These are phyloP conservation scores for Licmophora abbreviata DNA, from an alignment of 108 stramenopile species.

Conservation along the genomic window DNA sequence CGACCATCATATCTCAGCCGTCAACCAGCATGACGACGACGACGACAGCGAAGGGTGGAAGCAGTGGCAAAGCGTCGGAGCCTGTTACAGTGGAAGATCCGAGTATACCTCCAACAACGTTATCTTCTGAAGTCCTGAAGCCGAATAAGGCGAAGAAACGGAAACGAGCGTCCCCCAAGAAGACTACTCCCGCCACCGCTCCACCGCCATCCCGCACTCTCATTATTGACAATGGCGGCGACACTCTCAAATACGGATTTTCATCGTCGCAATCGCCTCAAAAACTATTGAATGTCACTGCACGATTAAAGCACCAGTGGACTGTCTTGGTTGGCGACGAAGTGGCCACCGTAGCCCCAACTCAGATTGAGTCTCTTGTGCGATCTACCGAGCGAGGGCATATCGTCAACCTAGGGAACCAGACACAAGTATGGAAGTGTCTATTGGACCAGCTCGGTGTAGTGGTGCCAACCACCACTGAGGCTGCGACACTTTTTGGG, in stretches of 20 bases:
- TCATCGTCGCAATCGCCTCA: background rate
- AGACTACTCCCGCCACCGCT: background rate
- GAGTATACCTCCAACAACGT: too few relatives aligned
- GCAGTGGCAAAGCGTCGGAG: too few relatives aligned
- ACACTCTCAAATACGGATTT: constrained; percentile 68
- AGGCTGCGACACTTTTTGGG: constrained; percentile 29
- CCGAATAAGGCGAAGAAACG: too few relatives aligned
- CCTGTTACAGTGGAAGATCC: too few relatives aligned
- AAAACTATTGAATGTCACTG: constrained; percentile 59
- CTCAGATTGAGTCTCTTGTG: constrained; percentile 33
- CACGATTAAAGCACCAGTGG: constrained; percentile 70
- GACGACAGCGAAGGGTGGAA: too few relatives aligned
- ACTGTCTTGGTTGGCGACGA: constrained; percentile 61
- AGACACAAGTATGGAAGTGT: constrained; percentile 72
- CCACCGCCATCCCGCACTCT: constrained; percentile 28
- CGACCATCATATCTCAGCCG: too few relatives aligned
- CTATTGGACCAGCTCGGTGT: constrained; percentile 48
- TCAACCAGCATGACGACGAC: too few relatives aligned
- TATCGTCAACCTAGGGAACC: constrained; percentile 59
- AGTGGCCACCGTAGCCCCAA: constrained; percentile 45
- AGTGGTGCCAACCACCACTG: constrained; percentile 9
- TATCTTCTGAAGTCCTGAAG: too few relatives aligned
- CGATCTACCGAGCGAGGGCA: constrained; percentile 62
- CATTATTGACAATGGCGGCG: constrained; percentile 81
- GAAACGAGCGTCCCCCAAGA: too few relatives aligned